phyloP scores from a whole-genome alignment of 768 basidiomycete genomes.

The Rhizopogon vinicolor region DNA sequence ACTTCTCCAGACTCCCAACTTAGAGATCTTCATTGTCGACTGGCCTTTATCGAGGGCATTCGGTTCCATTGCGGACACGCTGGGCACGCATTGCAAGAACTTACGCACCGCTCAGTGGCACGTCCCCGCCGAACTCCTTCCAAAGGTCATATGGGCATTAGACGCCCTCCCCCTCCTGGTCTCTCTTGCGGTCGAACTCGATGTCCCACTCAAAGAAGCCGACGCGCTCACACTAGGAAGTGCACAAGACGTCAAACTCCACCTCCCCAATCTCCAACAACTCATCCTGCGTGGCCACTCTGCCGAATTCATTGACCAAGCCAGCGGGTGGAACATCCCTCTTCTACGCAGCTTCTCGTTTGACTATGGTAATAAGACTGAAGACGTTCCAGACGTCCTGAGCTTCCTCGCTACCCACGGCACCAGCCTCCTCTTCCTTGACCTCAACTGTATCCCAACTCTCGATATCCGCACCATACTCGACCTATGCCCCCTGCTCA shows the following conservation, averaged over 20 bases:
- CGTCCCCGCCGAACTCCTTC: slow-evolving; percentile 47
- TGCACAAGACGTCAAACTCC: slow-evolving; percentile 50
- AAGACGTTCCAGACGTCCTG: slow-evolving; percentile 53
- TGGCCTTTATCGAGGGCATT: slow-evolving; percentile 59
- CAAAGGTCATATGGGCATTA: slow-evolving; percentile 71
- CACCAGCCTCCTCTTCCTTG: slow-evolving; percentile 53
- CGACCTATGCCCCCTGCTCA: slow-evolving; percentile 58
- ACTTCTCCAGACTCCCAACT: slow-evolving; percentile 63
- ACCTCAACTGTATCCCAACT: slow-evolving; percentile 53
- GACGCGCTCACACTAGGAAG: slow-evolving; percentile 55
- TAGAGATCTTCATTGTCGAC: slow-evolving; percentile 68
- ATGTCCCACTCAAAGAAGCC: slow-evolving; percentile 21
- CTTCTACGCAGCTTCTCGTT: slow-evolving; percentile 54
- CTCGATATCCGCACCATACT: slow-evolving; percentile 58
- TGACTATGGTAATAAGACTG: slow-evolving; percentile 32
- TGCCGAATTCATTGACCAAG: slow-evolving; percentile 66
- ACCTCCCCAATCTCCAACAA: slow-evolving; percentile 53
- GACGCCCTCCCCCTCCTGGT: slow-evolving; percentile 54
- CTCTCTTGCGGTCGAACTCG: slow-evolving; percentile 53
- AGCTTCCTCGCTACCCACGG: slow-evolving; percentile 62
- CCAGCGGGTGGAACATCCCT: slow-evolving; percentile 62
- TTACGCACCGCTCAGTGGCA: slow-evolving; percentile 62
- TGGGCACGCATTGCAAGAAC: slow-evolving; percentile 45
- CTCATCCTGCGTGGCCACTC: slow-evolving; percentile 58
- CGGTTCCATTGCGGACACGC: slow-evolving; percentile 58